Conservation (phyloP, 805 yeast genomes). For the Priceomyces castillae region DNA sequence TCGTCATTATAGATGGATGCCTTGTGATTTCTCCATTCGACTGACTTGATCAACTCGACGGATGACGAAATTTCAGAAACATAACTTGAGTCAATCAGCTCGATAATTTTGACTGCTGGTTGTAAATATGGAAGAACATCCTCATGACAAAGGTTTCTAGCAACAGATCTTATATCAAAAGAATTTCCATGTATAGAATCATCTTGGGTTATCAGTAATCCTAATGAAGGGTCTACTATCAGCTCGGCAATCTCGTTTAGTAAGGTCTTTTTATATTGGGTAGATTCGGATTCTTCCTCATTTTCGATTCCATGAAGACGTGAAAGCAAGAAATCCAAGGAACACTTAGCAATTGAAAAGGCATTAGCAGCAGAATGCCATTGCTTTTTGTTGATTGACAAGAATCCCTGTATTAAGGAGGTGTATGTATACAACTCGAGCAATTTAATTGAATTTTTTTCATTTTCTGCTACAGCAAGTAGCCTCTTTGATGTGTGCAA, state of each 20-base stretch:
- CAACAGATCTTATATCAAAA: conserved; percentile 48
- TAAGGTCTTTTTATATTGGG: conserved; percentile 31
- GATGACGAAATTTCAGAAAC: conserved; percentile 30
- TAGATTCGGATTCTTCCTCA: conserved; percentile 17
- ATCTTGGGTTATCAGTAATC: conserved; percentile 48
- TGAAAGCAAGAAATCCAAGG: conserved; percentile 48
- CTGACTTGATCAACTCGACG: conserved; percentile 27
- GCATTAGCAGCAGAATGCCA: conserved; percentile 54
- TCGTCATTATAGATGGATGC: conserved; percentile 72
- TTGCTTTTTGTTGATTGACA: conserved; percentile 49
- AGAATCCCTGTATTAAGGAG: conserved; percentile 53
- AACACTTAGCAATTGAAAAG: conserved; percentile 60
- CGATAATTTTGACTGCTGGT: conserved; percentile 41
- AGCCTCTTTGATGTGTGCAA: conserved; percentile 43
- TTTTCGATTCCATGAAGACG: conserved; percentile 7
- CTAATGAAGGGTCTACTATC: conserved; percentile 64
- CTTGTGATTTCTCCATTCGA: conserved; percentile 51
- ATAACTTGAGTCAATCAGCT: conserved; percentile 33
- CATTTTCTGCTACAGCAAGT: conserved; percentile 38
- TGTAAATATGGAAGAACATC: conserved; percentile 31
- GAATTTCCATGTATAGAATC: conserved; percentile 22
- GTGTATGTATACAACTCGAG: conserved; percentile 35
- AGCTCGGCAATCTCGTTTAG: conserved; percentile 57
- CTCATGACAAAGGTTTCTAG: conserved; percentile 43
- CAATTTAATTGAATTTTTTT: conserved; percentile 26